These are phyloP conservation scores for Artomyces pyxidatus DNA, from an alignment of 768 basidiomycete genomes.

Conservation along the genomic window DNA sequence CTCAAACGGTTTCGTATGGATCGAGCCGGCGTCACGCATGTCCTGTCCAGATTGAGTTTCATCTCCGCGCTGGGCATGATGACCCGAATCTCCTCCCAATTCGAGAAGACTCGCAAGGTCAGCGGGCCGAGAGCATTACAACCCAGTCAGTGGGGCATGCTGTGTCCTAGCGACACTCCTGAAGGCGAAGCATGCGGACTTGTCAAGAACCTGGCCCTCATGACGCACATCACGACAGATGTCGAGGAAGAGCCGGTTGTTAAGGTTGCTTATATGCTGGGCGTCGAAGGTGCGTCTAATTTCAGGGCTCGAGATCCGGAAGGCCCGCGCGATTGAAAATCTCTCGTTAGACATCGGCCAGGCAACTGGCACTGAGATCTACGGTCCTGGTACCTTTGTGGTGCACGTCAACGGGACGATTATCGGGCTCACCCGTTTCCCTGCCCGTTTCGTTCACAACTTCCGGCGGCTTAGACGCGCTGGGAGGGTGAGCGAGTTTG, in stretches of 20 bases:
- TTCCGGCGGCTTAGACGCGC: constrained; percentile 92
- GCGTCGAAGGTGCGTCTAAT: constrained; percentile 76
- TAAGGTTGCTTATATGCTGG: constrained; percentile 86
- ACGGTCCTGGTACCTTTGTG: constrained; percentile 85
- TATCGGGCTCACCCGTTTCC: constrained; percentile 84
- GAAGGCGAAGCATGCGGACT: constrained; percentile 99
- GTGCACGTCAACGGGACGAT: constrained; percentile 97
- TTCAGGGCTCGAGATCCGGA: background rate
- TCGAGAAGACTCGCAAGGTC: constrained; percentile 98
- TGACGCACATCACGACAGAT: constrained; percentile 99
- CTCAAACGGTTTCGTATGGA: constrained; percentile 99
- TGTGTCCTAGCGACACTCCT: constrained; percentile 97
- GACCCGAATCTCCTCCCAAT: constrained; percentile 98
- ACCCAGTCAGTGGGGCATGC: constrained; percentile 98
- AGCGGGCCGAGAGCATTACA: constrained; percentile 95
- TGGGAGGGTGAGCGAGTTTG: constrained; percentile 90
- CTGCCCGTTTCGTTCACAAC: constrained; percentile 76
- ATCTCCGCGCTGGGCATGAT: constrained; percentile 99
- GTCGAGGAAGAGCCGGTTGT: constrained; percentile 94
- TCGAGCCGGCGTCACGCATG: constrained; percentile 96
- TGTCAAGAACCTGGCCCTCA: constrained; percentile 96
- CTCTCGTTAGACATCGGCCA: constrained; percentile 70
- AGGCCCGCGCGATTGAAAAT: background rate
- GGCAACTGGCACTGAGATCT: constrained; percentile 92
- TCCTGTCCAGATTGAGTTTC: constrained; percentile 89